Base-by-base conservation (phyloP, 2,329 filamentous ascomycete species). In the Cladosporium sp. region DNA sequence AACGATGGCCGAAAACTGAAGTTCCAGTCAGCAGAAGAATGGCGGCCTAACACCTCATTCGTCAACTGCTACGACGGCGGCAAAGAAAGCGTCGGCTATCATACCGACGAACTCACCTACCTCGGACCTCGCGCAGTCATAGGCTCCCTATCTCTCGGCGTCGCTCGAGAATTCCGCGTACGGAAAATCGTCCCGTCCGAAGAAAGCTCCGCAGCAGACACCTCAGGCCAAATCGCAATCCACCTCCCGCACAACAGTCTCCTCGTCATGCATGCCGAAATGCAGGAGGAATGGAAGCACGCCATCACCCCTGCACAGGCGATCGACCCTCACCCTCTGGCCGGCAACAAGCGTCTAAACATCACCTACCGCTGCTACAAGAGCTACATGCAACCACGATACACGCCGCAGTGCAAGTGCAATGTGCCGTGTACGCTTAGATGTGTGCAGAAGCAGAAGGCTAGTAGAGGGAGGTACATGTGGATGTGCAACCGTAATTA, bases 261-360 rank as follows among this genome's bases (percentile, higher is more conserved):
- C 0, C 77, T 98, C 0, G 77, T 97, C 9, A 97, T 98, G 93
- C 91, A 97, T 64, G 91, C 92, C 1, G 89, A 95, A 66, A 97
- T 95, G 89, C 92, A 97, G 66, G 92, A 97, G 66, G 85, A 87
- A 65, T 97, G 90, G 90, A 97, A 96, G 68, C 93, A 98, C 68
- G 81, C 82, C 59, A 87, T 98, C 41, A 77, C 83, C 0, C 87
- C 90, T 0, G 84, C 87, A 0, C 76, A 78, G 45, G 82, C 84
- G 3, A 87, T 97, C 54, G 86, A 90, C 56, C 89, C 89, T 1
- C 93, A 98, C 67, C 89, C 91, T 0, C 67, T 95, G 1, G 80
- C 91, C 0, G 86, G 85, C 0, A 90, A 84, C 61, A 84, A 82
- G 58, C 80, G 93, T 38, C 91, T 98, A 61, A 97, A 97, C 66